Evolutionary conservation across 2,329 filamentous ascomycete genomes (phyloP).

Genomic region (Aurifilum marmelostoma): DNA sequence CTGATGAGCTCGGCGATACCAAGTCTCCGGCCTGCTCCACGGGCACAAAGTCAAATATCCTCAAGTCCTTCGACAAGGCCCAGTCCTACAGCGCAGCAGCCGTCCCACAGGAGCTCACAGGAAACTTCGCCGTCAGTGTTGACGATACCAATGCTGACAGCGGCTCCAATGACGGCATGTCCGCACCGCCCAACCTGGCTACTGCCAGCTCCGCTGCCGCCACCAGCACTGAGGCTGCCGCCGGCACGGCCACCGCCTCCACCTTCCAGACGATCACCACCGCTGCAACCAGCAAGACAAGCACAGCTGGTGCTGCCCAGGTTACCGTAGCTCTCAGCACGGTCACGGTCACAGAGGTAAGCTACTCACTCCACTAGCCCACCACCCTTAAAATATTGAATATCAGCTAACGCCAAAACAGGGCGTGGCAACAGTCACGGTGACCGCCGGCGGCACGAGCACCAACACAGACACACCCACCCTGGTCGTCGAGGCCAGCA

Average conservation of each 20-base stretch:
- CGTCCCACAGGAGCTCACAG: conserved; percentile 49
- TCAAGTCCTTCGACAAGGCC: conserved; percentile 39
- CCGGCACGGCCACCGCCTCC: conserved; percentile 15
- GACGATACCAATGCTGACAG: conserved; percentile 21
- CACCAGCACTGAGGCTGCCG: neutral
- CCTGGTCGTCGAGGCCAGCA: conserved; percentile 15
- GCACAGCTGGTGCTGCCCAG: neutral
- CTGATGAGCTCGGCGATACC: conserved; percentile 43
- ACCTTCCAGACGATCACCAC: conserved; percentile 28
- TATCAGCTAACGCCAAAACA: conserved; percentile 8
- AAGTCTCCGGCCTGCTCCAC: conserved; percentile 42
- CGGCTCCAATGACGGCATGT: conserved; percentile 28
- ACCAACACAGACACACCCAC: neutral
- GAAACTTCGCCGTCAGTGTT: conserved; percentile 50
- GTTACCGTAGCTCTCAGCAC: conserved; percentile 24
- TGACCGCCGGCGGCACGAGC: neutral
- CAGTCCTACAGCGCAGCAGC: conserved; percentile 49
- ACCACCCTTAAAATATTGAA: neutral
- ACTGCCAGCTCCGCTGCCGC: conserved; percentile 11
- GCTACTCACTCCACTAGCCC: neutral
- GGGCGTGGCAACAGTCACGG: conserved; percentile 22
- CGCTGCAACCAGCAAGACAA: conserved; percentile 1
- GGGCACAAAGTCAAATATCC: conserved; percentile 32
- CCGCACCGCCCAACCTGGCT: conserved; percentile 24
- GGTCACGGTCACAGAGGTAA: conserved; percentile 27